Base-by-base conservation (phyloP, 2,329 filamentous ascomycete genomes). In the Chrysosporium queenslandicum region DNA sequence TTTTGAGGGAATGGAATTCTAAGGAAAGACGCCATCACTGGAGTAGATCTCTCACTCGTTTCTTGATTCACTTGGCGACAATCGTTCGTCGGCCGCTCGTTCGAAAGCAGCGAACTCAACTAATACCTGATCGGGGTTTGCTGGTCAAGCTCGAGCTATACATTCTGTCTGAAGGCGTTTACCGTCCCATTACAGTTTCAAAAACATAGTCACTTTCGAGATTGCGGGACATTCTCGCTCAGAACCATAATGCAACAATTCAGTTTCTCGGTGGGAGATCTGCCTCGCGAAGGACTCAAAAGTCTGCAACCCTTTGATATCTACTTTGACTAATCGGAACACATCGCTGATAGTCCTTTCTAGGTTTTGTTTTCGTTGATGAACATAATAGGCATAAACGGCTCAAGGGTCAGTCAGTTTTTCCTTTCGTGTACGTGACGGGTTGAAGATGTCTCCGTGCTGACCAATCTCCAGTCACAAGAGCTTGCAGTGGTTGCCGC, bases 351-450 rank as follows among this genome's bases (percentile, higher is more conserved):
- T 30, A 50, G n/a, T 41, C 9, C 9, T 36, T 25, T 14, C 20
- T 63, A 94, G 90, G 96, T 69, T 97, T 96, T 86, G 92, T 97
- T 63, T 97, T 97, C 66, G 92, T 97, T 53, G 91, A 97, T 70
- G 91, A 97, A 70, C 92, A 97, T 71, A 97, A 97, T 74, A 85
- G 92, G 58, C 92, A 97, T 71, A 97, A 97, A 72, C 82, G 91
- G 62, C 75, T 97, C 58, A 97, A 97, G 78, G 88, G 88, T 92
- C 79, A 56, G 68, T 39, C 42, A n/a, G 29, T 51, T 20, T 12
- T 16, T 46, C n/a, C 18, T 3, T 21, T 2, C 9, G 14, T 30
- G 3, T 39, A 14, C 34, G 20, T 3, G 20, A 2, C 2, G 8
- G 12, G 3, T 18, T 37, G 34, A 37, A 4, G 23, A 30, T 20